Conservation (phyloP, 768 basidiomycete species). For the Termitomyces sp. region DNA sequence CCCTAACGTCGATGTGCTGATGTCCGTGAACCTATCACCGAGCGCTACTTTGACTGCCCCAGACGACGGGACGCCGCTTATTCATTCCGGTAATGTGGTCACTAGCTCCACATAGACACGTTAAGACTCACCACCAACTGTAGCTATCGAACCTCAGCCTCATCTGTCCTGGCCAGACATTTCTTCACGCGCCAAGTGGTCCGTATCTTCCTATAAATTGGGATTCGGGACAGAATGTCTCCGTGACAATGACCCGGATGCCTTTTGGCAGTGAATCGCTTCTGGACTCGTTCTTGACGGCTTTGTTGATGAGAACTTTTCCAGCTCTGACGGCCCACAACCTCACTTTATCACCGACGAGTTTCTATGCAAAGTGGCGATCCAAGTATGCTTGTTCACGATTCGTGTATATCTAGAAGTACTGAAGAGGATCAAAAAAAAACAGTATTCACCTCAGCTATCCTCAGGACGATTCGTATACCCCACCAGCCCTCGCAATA, state of each 20-base stretch:
- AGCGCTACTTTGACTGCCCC: conserved; percentile 17
- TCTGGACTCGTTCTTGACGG: neutral
- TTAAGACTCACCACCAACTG: conserved; percentile 7
- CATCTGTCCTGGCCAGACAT: conserved; percentile 77
- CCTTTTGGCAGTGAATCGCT: conserved; percentile 90
- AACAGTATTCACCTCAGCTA: conserved; percentile 4
- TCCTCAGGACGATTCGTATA: conserved; percentile 56
- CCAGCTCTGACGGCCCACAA: conserved; percentile 89
- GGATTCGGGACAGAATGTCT: conserved; percentile 94
- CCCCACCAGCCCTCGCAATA: conserved; percentile 85
- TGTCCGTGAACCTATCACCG: conserved; percentile 18
- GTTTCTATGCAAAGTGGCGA: conserved; percentile 84
- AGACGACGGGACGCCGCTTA: conserved; percentile 26
- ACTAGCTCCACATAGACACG: neutral
- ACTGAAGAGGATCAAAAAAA: conserved; percentile 49
- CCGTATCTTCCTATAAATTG: conserved; percentile 94
- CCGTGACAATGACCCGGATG: conserved; percentile 73
- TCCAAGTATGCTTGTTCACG: conserved; percentile 57
- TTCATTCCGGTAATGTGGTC: conserved; percentile 28
- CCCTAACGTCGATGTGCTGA: neutral
- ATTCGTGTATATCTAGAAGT: neutral
- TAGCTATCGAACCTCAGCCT: conserved; percentile 44
- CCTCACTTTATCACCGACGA: conserved; percentile 95
- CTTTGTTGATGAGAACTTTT: neutral
- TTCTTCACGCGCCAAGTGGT: conserved; percentile 87